Evolutionary conservation across 2,329 filamentous ascomycete genomes (phyloP), one percentile per base, ranked within the genome.

Genomic region (Camptophora hylomeconis): DNA sequence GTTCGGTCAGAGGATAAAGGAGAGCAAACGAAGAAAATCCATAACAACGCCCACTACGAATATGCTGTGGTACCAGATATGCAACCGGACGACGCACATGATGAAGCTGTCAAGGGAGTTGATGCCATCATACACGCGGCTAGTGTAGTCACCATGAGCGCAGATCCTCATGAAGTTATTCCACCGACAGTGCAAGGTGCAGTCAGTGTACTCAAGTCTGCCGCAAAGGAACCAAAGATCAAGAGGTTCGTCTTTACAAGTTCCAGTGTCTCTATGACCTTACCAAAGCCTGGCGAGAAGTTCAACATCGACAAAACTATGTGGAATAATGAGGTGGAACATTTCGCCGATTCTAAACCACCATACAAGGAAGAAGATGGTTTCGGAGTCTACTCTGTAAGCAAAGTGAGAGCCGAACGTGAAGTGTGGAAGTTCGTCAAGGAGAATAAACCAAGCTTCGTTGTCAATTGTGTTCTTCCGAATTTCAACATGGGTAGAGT

Each of bases 341-440:
- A 49, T 9, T 20, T 22, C 3, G 56, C 57, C 0, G 56, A 51
- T 46, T 44, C 42, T 4, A 49, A 48, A 1, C 50, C 48, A 3
- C 52, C 53, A 0, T 57, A 54, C 12, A 40, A 38, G 0, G 43
- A 49, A 2, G 7, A 17, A 2, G 38, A 45, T 10, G 28, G 30
- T 0, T 38, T 29, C 2, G 7, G 32, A 5, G 49, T 54, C 1
- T 62, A 63, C 27, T 38, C 37, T 0, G 56, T 59, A 0, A 58
- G 54, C 32, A 63, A 63, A 32, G 37, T 47, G 1, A 47, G 51
- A 17, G 45, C 44, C 0, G 58, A 63, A 27, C 43, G 50, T 30
- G 51, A 45, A 2, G 19, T 52, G 3, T 61, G 59, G 58, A 50
- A 54, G 13, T 61, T 49, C 20, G 32, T 49, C 3, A 35, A 50